Base-by-base conservation (phyloP, 257 asterid genomes). In the Salvia hispanica region DNA sequence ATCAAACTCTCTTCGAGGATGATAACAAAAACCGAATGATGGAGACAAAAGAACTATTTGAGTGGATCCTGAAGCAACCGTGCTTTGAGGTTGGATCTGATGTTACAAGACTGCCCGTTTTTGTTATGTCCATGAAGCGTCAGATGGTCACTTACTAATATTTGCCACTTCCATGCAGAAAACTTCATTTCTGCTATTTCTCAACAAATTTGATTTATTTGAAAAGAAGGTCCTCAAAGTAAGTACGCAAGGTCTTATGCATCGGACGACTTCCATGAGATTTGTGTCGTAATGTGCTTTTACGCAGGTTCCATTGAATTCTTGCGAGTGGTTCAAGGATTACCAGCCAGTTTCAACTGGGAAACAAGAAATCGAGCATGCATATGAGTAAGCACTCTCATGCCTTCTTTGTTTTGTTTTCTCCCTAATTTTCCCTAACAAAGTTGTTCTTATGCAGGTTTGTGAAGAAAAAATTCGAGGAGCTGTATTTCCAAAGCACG, bases 381-480 rank as follows among this genome's bases (percentile, higher is more conserved):
- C 99, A 67, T 93, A 93, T 2, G 99, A 93, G 99, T 93, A 85
- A 88, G 97, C 79, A 46, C 71, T 70, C 66, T 70, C 46, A 48
- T 53, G 46, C 67, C 44, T 51, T 4, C 7, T 37, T 37, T 6
- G 10, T 40, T 51, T 31, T 0, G 5, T 51, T 37, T 40, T 4
- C 6, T 7, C 6, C 43, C 16, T 48, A 42, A n/a, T 33, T 44
- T 14, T 13, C 3, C 50, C 34, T 7, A 54, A 67, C 50, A 69
- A 62, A 57, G 50, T 66, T 60, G 18, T 46, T 36, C 39, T 53
- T 39, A 46, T 66, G 63, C 83, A 91, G 99, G 87, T 91, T 86
- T 74, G 96, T 94, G 75, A 94, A 94, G 85, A 94, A 94, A 83
- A 94, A 91, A 77, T 94, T 94, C 7, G 99, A 94, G 83, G 99